Conservation (phyloP, 805 yeast species). For the Candida koratica region DNA sequence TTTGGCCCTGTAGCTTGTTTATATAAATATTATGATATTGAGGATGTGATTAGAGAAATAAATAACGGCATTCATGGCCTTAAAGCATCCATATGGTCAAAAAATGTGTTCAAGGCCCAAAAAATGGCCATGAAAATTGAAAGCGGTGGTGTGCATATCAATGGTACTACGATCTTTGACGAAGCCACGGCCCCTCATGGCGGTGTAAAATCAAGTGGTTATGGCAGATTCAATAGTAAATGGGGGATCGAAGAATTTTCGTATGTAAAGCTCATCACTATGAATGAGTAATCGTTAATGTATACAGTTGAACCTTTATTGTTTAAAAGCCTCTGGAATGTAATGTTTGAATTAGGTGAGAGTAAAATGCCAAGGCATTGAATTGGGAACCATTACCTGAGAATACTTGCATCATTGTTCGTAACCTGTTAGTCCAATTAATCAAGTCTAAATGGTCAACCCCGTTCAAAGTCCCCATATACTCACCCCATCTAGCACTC, state of each 20-base stretch:
- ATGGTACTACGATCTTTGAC: conserved; percentile 30
- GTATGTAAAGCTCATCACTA: conserved; percentile 22
- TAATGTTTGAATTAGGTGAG: conserved; percentile 61
- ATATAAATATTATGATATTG: conserved; percentile 19
- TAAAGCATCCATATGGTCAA: conserved; percentile 42
- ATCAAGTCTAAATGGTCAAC: conserved; percentile 86
- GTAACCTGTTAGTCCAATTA: conserved; percentile 66
- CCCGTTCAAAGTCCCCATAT: conserved; percentile 69
- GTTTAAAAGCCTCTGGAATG: conserved; percentile 53
- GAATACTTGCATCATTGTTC: conserved; percentile 29
- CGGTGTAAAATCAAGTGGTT: conserved; percentile 38
- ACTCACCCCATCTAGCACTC: conserved; percentile 81
- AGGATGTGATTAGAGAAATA: conserved; percentile 19
- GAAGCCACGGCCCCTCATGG: conserved; percentile 44
- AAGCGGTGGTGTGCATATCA: conserved; percentile 40
- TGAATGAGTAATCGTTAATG: neutral
- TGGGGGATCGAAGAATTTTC: conserved; percentile 46
- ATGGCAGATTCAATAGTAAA: conserved; percentile 34
- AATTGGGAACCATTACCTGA: conserved; percentile 38
- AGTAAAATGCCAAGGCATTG: conserved; percentile 65
- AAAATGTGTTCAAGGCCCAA: conserved; percentile 31
- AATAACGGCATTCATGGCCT: conserved; percentile 34
- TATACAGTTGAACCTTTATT: neutral
- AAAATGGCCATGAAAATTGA: conserved; percentile 31
- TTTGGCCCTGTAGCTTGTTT: conserved; percentile 44